Conservation (phyloP, 2,329 filamentous ascomycete genomes). For the Ophiosphaerella herpotricha region DNA sequence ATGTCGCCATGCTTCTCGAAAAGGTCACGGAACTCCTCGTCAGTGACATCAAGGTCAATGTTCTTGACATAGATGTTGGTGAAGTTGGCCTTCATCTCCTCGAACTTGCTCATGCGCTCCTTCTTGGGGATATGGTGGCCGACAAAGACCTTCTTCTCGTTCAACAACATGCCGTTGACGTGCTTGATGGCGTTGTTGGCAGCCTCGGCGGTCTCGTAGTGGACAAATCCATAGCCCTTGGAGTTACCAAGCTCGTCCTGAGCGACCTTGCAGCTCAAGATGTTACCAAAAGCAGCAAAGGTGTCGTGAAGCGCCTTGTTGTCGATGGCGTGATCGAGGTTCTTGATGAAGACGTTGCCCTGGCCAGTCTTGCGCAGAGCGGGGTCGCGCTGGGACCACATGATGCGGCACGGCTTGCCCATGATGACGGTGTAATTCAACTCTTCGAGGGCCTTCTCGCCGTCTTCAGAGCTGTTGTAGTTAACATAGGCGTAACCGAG, state of each 20-base stretch:
- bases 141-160: conserved; percentile 99
- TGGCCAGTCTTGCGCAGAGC: conserved; percentile 98
- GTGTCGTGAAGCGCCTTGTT: conserved; percentile 99
- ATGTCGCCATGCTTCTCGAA: conserved; percentile 94
- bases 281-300: conserved; percentile 97
- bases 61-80: conserved; percentile 99
- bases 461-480: conserved; percentile 97
- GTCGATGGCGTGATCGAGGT: conserved; percentile 96
- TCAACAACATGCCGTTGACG: conserved; percentile 98
- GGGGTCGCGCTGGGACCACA: conserved; percentile 99
- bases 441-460: conserved; percentile 98
- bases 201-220: conserved; percentile 99
- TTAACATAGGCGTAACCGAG: conserved; percentile 99
- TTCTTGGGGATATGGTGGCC: conserved; percentile 99
- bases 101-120: conserved; percentile 99
- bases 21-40: conserved; percentile 91
- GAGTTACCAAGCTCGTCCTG: conserved; percentile 96
- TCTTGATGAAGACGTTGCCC: conserved; percentile 99
- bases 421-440: conserved; percentile 99
- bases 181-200: conserved; percentile 98
- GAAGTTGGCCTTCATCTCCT: conserved; percentile 99
- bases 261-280: conserved; percentile 98
- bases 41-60: conserved; percentile 79
- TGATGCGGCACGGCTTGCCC: conserved; percentile 98
- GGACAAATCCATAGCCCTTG: conserved; percentile 98